Evolutionary conservation across 2,329 filamentous ascomycete species (phyloP).

Genomic region (Sporothrix schenckii): DNA sequence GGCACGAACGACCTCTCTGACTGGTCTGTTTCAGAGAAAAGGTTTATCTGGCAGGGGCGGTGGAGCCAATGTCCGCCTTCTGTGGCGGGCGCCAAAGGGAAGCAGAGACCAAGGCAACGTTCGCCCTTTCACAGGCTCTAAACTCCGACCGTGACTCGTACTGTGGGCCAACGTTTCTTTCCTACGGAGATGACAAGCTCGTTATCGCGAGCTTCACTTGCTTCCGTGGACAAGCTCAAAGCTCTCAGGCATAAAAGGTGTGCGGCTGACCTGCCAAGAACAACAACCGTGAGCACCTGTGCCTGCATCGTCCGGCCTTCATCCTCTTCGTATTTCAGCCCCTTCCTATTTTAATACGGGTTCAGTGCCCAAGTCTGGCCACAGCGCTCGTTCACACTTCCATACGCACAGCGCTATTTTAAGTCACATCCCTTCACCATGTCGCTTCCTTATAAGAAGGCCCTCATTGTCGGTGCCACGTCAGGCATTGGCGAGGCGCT

Average conservation of each 20-base stretch:
- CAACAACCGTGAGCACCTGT: background rate
- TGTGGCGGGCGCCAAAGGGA: background rate
- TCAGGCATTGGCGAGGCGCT: conserved; percentile 55
- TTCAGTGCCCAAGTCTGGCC: background rate
- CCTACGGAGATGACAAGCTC: conserved; percentile 5
- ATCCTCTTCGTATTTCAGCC: no score
- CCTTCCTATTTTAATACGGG: no score
- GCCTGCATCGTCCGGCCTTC: background rate
- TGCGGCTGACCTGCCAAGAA: background rate
- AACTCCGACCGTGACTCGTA: conserved; percentile 18
- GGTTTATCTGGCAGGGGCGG: background rate
- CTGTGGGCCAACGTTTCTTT: background rate
- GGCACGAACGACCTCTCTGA: background rate
- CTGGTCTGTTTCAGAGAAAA: background rate
- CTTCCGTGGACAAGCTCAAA: background rate
- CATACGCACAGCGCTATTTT: background rate
- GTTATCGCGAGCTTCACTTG: conserved; percentile 9
- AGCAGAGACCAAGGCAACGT: background rate
- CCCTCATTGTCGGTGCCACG: conserved; percentile 56
- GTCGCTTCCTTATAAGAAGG: conserved; percentile 48
- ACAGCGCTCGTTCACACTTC: background rate
- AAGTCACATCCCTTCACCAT: conserved; percentile 20
- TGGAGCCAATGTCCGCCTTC: background rate
- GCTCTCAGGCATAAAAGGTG: background rate
- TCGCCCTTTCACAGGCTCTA: conserved; percentile 10